Evolutionary conservation across 1,284 basidiomycete species (phyloP).

Genomic region (Puccinia coronata): DNA sequence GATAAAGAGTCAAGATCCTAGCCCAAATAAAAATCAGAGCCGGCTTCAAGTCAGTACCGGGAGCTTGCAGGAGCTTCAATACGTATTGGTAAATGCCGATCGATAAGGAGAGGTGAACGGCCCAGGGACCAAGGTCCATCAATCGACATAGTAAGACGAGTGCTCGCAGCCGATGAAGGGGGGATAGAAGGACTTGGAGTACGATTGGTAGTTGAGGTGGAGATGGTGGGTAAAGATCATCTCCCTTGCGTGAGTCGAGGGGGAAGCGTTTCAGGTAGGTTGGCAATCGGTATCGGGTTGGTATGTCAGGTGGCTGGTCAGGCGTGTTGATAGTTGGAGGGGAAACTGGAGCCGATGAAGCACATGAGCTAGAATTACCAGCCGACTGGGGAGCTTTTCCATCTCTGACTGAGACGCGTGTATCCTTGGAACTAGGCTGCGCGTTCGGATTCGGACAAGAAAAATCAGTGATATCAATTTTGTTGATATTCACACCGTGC

Average conservation of each 20-base stretch:
- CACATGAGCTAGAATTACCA: neutral
- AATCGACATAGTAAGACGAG: conserved; percentile 44
- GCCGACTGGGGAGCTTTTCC: neutral
- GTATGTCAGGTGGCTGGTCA: neutral
- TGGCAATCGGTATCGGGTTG: conserved; percentile 43
- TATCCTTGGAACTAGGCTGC: conserved; percentile 1
- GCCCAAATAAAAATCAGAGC: conserved; percentile 50
- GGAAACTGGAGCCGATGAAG: conserved; percentile 6
- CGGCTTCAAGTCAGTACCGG: conserved; percentile 44
- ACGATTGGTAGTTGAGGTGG: conserved; percentile 50
- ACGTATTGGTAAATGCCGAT: conserved; percentile 50
- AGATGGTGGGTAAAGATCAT: conserved; percentile 45
- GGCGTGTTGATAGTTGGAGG: neutral
- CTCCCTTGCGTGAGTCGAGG: conserved; percentile 27
- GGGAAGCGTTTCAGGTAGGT: conserved; percentile 46
- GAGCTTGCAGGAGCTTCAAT: conserved; percentile 48
- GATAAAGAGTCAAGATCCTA: conserved; percentile 50
- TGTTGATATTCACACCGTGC: conserved; percentile 38
- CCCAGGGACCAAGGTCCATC: conserved; percentile 50
- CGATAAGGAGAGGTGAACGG: conserved; percentile 49
- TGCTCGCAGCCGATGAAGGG: conserved; percentile 43
- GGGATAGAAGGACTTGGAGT: conserved; percentile 48
- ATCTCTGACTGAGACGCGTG: neutral
- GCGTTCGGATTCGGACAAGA: conserved; percentile 14
- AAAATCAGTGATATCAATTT: conserved; percentile 40